Conservation (phyloP, 2,329 filamentous ascomycete species). For the Curvularia verruculosa region DNA sequence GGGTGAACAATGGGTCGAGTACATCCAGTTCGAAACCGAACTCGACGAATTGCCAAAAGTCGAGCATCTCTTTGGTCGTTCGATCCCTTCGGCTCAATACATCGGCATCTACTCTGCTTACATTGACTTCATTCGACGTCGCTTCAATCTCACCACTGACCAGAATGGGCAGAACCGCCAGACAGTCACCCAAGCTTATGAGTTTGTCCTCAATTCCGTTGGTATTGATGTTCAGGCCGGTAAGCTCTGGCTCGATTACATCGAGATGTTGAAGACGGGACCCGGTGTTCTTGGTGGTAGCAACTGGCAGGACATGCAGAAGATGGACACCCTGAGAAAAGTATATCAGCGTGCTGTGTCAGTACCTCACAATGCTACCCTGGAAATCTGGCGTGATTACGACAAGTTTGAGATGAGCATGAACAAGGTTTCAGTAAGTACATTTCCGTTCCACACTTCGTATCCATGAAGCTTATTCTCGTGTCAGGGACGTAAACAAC, state of each 20-base stretch:
- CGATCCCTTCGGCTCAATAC: conserved; percentile 78
- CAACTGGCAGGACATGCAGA: conserved; percentile 96
- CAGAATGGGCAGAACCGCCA: conserved; percentile 75
- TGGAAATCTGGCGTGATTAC: conserved; percentile 94
- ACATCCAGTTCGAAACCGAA: conserved; percentile 86
- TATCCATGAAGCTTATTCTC: conserved; percentile 24
- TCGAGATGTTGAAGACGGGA: conserved; percentile 87
- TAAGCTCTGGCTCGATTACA: conserved; percentile 90
- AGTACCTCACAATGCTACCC: conserved; percentile 82
- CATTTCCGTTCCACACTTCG: not conserved
- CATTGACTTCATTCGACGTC: conserved; percentile 90
- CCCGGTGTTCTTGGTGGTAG: conserved; percentile 85
- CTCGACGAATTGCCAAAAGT: conserved; percentile 81
- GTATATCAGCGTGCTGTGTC: conserved; percentile 89
- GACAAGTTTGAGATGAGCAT: conserved; percentile 93
- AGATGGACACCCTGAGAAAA: conserved; percentile 92
- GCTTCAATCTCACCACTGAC: conserved; percentile 86
- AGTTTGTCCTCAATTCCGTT: conserved; percentile 87
- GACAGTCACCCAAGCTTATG: conserved; percentile 84
- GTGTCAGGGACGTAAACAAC: conserved; percentile 81
- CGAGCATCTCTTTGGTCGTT: conserved; percentile 82
- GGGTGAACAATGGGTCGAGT: conserved; percentile 91
- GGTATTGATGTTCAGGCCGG: conserved; percentile 92
- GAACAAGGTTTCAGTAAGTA: conserved; percentile 84
- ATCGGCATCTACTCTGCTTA: conserved; percentile 92